phyloP scores from a whole-genome alignment of 495 filamentous ascomycete genomes.

The Daldinia loculata region DNA sequence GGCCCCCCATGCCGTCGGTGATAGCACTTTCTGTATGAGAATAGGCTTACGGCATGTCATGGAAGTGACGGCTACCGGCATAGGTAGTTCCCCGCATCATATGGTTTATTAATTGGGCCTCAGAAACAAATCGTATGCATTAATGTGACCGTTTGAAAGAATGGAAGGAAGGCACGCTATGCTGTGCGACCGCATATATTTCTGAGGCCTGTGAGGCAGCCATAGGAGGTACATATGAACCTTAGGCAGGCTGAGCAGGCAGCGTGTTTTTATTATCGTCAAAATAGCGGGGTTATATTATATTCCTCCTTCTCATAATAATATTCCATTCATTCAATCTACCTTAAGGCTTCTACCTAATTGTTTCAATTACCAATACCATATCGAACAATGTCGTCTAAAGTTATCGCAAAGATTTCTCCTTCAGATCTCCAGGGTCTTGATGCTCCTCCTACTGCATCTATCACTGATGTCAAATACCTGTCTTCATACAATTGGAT shows the following conservation, averaged over 20 bases:
- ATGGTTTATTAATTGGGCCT: neutral
- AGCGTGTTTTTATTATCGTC: neutral
- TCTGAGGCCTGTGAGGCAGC: neutral
- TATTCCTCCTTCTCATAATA: neutral
- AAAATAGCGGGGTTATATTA: neutral
- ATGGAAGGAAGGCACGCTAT: neutral
- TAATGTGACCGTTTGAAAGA: neutral
- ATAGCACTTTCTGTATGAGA: neutral
- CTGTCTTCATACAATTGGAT: conserved; percentile 63
- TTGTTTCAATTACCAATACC: neutral
- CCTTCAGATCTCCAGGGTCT: conserved; percentile 37
- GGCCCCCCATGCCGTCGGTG: neutral
- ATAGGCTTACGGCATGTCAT: neutral
- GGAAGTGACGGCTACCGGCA: neutral
- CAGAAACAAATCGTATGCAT: neutral
- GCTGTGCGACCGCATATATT: neutral
- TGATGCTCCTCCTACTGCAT: conserved; percentile 25
- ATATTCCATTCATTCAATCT: neutral
- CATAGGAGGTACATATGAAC: neutral
- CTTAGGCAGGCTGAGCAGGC: neutral
- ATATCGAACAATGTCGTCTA: conserved; percentile 1
- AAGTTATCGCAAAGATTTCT: conserved; percentile 20
- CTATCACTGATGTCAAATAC: conserved; percentile 53
- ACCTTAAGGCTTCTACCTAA: neutral
- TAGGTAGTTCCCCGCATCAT: neutral